Conservation (phyloP, 2,329 filamentous ascomycete species). For the Sporothrix globosa region DNA sequence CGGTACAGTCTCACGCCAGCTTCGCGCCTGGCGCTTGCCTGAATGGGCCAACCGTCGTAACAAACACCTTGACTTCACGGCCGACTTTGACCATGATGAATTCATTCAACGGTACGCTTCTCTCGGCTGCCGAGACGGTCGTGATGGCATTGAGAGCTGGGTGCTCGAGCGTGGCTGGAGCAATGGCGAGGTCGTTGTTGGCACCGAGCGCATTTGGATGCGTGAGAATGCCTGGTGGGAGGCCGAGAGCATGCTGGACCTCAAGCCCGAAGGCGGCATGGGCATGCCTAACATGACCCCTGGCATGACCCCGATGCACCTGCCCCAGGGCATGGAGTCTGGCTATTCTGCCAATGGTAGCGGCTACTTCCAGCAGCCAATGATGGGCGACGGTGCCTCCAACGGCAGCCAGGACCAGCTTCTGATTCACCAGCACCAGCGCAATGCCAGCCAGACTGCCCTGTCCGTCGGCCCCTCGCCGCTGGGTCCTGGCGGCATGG, state of each 20-base stretch:
- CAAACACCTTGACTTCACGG: constrained; percentile 90
- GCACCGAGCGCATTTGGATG: constrained; percentile 93
- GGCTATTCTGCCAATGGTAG: constrained; percentile 69
- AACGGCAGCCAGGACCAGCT: constrained; percentile 75
- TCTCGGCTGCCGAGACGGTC: constrained; percentile 85
- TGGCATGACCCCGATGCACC: constrained; percentile 43
- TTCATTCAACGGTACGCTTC: constrained; percentile 80
- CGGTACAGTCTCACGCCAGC: constrained; percentile 85
- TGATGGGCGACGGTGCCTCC: constrained; percentile 61
- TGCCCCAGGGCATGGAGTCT: constrained; percentile 66
- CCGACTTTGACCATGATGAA: constrained; percentile 93
- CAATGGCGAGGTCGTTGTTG: constrained; percentile 92
- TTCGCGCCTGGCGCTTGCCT: constrained; percentile 88
- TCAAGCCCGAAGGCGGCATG: constrained; percentile 64
- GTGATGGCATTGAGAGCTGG: constrained; percentile 93
- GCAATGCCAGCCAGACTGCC: constrained; percentile 60
- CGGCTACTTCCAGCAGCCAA: constrained; percentile 71
- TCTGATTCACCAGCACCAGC: constrained; percentile 58
- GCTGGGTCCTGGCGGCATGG: constrained; percentile 36
- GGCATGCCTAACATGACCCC: constrained; percentile 32
- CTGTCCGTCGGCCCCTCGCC: constrained; percentile 47
- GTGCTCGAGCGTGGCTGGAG: constrained; percentile 95
- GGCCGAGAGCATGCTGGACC: constrained; percentile 91
- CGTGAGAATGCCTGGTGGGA: constrained; percentile 96
- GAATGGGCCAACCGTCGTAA: constrained; percentile 97